Percentiles rank a stretch among this genome's conserved stretches.
Evolutionary conservation across 2,329 filamentous ascomycete genomes (phyloP).

Genomic region (Aspergillus eucalypticola): DNA sequence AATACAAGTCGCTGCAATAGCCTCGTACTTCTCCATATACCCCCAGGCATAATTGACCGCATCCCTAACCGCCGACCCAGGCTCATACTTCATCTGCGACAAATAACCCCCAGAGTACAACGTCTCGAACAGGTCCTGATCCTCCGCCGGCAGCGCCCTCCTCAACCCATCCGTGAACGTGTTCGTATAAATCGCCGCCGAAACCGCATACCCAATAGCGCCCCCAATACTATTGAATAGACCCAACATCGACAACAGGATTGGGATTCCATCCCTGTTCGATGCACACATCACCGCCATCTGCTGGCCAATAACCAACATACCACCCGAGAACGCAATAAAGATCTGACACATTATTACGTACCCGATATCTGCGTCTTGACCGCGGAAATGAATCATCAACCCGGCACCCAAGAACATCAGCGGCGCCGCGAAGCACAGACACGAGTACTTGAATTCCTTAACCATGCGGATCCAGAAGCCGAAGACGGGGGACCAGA

Average conservation of each 20-base stretch:
- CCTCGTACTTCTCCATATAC: slow-evolving; percentile 30
- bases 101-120: slow-evolving; percentile 30
- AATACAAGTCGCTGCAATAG: slow-evolving; percentile 28
- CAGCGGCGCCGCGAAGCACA: slow-evolving; percentile 55
- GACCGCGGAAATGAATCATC: slow-evolving; percentile 59
- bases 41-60: slow-evolving; percentile 37
- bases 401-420: slow-evolving; percentile 55
- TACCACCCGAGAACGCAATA: slow-evolving; percentile 56
- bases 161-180: slow-evolving; percentile 54
- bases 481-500: slow-evolving; percentile 54
- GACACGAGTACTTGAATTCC: slow-evolving; percentile 54
- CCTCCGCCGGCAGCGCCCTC: slow-evolving; percentile 17
- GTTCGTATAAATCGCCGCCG: slow-evolving; percentile 57
- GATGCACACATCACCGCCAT: slow-evolving; percentile 61
- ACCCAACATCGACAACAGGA: slow-evolving; percentile 40
- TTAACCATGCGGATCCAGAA: slow-evolving; percentile 51
- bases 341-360: slow-evolving; percentile 59
- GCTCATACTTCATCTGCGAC: slow-evolving; percentile 30
- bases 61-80: slow-evolving; percentile 26
- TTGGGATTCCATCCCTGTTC: slow-evolving; percentile 56
- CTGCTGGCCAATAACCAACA: slow-evolving; percentile 57
- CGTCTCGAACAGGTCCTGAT: slow-evolving; percentile 20
- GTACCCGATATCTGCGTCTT: slow-evolving; percentile 51
- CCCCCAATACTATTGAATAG: slow-evolving; percentile 39
- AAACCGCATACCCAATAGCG: slow-evolving; percentile 36